A percentile compares a stretch with the other conserved stretches of the same genome.
Evolutionary conservation across 768 basidiomycete genomes (phyloP).

Genomic region (Lactifluus volemus): DNA sequence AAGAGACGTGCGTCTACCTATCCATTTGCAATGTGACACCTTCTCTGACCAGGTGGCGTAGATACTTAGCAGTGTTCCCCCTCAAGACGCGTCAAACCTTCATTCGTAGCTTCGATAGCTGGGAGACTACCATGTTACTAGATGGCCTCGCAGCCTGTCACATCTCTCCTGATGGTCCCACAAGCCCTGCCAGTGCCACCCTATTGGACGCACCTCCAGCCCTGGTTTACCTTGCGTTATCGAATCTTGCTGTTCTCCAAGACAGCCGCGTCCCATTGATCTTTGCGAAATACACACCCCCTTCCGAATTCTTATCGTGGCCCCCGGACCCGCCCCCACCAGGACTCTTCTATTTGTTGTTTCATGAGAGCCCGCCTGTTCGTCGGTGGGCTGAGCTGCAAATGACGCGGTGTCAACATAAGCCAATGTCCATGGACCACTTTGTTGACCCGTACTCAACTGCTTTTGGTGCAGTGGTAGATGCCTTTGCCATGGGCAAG

Average conservation of each 20-base stretch:
- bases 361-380: conserved; percentile 40
- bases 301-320: conserved; percentile 38
- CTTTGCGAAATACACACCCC: conserved; percentile 33
- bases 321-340: conserved; percentile 51
- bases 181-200: conserved; percentile 12
- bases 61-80: conserved; percentile 67
- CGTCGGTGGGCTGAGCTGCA: conserved; percentile 55
- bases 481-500: conserved; percentile 21
- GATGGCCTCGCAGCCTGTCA: conserved; percentile 34
- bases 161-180: conserved; percentile 19
- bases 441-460: conserved; percentile 40
- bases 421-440: conserved; percentile 40
- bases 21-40: background rate
- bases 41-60: conserved; percentile 26
- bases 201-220: conserved; percentile 41
- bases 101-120: conserved; percentile 52
- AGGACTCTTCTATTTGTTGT: conserved; percentile 48
- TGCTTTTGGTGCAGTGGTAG: conserved; percentile 34
- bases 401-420: conserved; percentile 27
- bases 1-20: conserved; percentile 54
- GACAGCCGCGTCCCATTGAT: conserved; percentile 39
- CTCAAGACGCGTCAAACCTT: conserved; percentile 45
- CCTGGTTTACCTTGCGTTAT: conserved; percentile 51
- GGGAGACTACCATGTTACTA: conserved; percentile 51
- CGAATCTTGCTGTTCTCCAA: conserved; percentile 49